Conservation (phyloP, 805 yeast genomes). For the Starmera quercuum region DNA sequence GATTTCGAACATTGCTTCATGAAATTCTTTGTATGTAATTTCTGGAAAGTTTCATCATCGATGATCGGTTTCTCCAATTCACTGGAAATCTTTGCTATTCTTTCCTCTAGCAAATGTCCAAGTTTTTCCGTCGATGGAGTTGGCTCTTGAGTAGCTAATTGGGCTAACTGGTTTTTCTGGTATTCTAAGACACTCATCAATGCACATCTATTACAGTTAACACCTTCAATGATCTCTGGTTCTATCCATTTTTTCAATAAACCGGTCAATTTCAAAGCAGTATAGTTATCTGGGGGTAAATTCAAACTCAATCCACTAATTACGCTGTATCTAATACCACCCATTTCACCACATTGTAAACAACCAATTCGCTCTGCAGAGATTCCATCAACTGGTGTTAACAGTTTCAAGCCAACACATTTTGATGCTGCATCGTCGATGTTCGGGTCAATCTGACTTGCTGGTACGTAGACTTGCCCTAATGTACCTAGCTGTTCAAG, state of each 20-base stretch:
- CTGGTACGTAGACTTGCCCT: constrained; percentile 65
- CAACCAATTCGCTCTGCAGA: constrained; percentile 89
- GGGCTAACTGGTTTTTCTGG: constrained; percentile 29
- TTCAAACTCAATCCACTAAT: constrained; percentile 68
- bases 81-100: constrained; percentile 39
- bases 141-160: constrained; percentile 17
- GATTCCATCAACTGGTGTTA: constrained; percentile 91
- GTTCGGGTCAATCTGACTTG: constrained; percentile 71
- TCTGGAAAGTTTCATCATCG: constrained; percentile 71
- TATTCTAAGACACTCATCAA: constrained; percentile 51
- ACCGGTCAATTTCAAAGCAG: constrained; percentile 38
- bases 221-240: constrained; percentile 87
- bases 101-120: constrained; percentile 26
- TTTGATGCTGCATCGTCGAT: constrained; percentile 32
- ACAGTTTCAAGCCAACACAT: constrained; percentile 44
- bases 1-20: constrained; percentile 71
- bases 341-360: constrained; percentile 84
- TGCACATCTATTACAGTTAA: constrained; percentile 92
- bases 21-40: constrained; percentile 66
- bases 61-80: constrained; percentile 64
- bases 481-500: constrained; percentile 45
- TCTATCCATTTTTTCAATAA: constrained; percentile 60
- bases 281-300: constrained; percentile 43
- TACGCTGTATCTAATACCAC: constrained; percentile 81
- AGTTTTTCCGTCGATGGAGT: constrained; percentile 22